Base-by-base conservation (phyloP, 2,329 filamentous ascomycete species). In the Pseudogymnoascus sp. region DNA sequence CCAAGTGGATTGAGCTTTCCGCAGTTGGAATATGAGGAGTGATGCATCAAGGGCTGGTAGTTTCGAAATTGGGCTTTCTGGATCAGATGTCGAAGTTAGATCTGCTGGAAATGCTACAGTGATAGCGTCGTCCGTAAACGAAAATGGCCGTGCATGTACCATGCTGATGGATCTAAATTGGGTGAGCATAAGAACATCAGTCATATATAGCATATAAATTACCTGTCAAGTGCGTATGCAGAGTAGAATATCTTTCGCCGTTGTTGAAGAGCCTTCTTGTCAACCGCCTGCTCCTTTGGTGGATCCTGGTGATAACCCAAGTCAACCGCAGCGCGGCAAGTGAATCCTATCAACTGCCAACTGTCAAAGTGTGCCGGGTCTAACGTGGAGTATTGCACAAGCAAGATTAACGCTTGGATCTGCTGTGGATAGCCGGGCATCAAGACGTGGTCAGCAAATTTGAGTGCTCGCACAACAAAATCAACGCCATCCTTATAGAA, bases 221-320 rank as follows among this genome's bases (percentile, higher is more conserved):
- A 92, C 90, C 92, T 85, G 73, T 99, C 95, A 21, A 98, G 81
- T 28, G 90, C 87, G 74, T 97, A 97, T 3, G 95, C 88, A 72
- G 90, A 96, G 75, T 96, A 92, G 72, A 96, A 98, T 1, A 96
- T 89, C 69, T 88, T 86, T 62, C 93, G 85, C 62, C 93, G 85
- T 66, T 92, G 80, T 69, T 96, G 90, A 11, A 96, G 78, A 54
- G 86, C 85, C 2, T 84, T 79, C 69, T 86, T 88, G 64, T 91
- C 86, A 10, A 87, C 82, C 28, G 85, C 78, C 14, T 89, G 83
- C 67, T 89, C 87, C 64, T 84, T 81, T 0, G 90, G 88, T 2
- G 92, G 92, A 69, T 98, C 93, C 76, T 97, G 93, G 75, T 98
- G 95, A 65, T 96, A 87, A 6, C 95, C 95, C 31, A 97, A 79